A percentile compares a stretch with the other conserved stretches of the same genome.
phyloP scores from a whole-genome alignment of 1,284 basidiomycete species.

The Trametes sp. region DNA sequence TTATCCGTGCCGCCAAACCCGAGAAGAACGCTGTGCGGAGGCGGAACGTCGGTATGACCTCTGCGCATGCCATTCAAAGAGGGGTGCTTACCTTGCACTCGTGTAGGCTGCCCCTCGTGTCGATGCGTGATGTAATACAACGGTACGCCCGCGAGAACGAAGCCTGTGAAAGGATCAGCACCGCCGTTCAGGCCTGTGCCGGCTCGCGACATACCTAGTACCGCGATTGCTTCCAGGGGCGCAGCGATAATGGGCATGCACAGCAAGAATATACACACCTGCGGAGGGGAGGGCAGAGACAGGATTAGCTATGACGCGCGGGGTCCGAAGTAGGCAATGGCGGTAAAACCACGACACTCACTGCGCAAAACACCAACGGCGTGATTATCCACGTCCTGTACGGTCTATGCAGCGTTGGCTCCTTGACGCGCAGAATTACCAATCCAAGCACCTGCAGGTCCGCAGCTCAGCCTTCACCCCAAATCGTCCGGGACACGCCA shows the following conservation, averaged over 20 bases:
- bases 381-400: slow-evolving; percentile 94
- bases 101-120: slow-evolving; percentile 50
- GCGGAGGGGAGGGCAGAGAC: background rate
- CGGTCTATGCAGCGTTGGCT: slow-evolving; percentile 89
- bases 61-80: slow-evolving; percentile 7
- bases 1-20: slow-evolving; percentile 52
- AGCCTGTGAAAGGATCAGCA: slow-evolving; percentile 49
- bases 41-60: slow-evolving; percentile 9
- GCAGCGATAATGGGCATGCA: slow-evolving; percentile 97
- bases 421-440: slow-evolving; percentile 88
- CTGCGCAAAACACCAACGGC: slow-evolving; percentile 90
- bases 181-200: background rate
- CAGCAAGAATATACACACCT: slow-evolving; percentile 92
- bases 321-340: background rate
- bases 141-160: slow-evolving; percentile 80
- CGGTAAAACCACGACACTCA: slow-evolving; percentile 47
- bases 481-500: slow-evolving; percentile 8
- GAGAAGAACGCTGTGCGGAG: slow-evolving; percentile 50
- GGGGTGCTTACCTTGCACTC: slow-evolving; percentile 35
- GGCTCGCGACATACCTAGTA: slow-evolving; percentile 67
- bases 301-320: background rate
- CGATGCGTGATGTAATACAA: slow-evolving; percentile 84
- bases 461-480: background rate
- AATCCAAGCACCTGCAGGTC: slow-evolving; percentile 79
- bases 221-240: slow-evolving; percentile 87